A percentile compares a stretch with the other conserved stretches of the same genome.
Evolutionary conservation across 208 protist species (phyloP).

Genomic region (Trypanosoma platydactyli): DNA sequence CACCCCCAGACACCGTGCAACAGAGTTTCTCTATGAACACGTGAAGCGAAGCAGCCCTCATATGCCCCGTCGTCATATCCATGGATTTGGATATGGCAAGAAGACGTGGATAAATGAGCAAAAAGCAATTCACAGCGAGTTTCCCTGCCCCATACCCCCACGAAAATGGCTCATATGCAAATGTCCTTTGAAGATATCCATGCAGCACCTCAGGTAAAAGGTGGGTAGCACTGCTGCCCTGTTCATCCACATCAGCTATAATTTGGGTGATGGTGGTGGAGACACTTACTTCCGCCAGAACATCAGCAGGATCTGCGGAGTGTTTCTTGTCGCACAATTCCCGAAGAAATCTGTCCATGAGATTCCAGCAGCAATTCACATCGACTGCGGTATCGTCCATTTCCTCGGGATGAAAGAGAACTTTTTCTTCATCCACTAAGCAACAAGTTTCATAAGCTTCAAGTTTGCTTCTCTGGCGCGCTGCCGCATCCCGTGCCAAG

Average conservation of each 20-base stretch:
- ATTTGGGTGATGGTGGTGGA: neutral
- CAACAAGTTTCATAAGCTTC: neutral
- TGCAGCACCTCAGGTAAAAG: constrained; percentile 15
- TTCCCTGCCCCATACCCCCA: constrained; percentile 18
- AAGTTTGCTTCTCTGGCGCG: constrained; percentile 1
- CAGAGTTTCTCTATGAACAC: constrained; percentile 7
- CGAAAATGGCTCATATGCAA: constrained; percentile 23
- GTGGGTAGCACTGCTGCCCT: neutral
- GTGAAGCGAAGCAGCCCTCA: constrained; percentile 6
- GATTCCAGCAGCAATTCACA: constrained; percentile 5
- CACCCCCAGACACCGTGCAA: constrained; percentile 3
- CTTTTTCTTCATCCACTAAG: neutral
- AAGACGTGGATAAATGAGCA: constrained; percentile 18
- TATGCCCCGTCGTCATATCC: no score
- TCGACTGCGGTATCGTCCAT: neutral
- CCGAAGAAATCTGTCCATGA: constrained; percentile 24
- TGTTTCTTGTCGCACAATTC: constrained; percentile 9
- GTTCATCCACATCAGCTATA: neutral
- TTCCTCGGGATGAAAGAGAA: constrained; percentile 1
- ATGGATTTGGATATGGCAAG: neutral
- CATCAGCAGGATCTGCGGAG: constrained; percentile 5
- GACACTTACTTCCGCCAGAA: constrained; percentile 10
- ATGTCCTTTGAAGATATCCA: constrained; percentile 24
- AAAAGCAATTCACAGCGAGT: constrained; percentile 27
- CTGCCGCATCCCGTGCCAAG: constrained; percentile 29